A percentile compares a stretch with the other conserved stretches of the same genome.
phyloP scores from a whole-genome alignment of 176 grass and related monocot species.

The Avena eriantha region DNA sequence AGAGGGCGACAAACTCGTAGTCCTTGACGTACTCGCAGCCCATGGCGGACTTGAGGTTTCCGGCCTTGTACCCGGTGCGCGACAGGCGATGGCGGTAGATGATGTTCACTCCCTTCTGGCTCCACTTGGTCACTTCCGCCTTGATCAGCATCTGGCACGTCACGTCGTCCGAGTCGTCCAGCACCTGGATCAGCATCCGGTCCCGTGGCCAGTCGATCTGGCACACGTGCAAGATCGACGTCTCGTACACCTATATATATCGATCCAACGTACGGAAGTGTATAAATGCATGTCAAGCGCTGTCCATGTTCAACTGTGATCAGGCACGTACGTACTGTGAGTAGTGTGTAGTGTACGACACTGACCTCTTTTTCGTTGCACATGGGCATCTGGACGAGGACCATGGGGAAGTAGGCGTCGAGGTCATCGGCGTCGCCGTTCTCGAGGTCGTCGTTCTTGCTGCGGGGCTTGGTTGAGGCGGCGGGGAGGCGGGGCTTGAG shows the following conservation, averaged over 20 bases:
- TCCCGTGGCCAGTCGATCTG: constrained; percentile 91
- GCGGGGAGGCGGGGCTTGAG: constrained; percentile 58
- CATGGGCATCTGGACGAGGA: constrained; percentile 96
- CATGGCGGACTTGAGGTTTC: constrained; percentile 98
- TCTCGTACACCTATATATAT: constrained; percentile 79
- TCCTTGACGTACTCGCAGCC: constrained; percentile 83
- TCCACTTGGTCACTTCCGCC: constrained; percentile 88
- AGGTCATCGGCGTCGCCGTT: neutral
- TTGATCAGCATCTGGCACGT: constrained; percentile 75
- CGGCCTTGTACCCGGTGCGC: constrained; percentile 94
- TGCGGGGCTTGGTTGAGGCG: neutral
- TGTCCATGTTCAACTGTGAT: neutral
- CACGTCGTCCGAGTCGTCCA: constrained; percentile 95
- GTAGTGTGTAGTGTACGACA: neutral
- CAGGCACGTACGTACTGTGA: no score
- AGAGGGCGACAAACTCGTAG: constrained; percentile 95
- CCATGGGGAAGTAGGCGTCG: constrained; percentile 73
- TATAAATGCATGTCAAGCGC: neutral
- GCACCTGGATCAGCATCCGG: constrained; percentile 80
- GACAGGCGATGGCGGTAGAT: constrained; percentile 82
- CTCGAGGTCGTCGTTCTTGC: constrained; percentile 45
- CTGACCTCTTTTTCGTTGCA: constrained; percentile 94
- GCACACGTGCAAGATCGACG: constrained; percentile 87
- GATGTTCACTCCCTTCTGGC: constrained; percentile 78
- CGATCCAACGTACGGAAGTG: neutral